phyloP scores from a whole-genome alignment of 441 rosid species.

The Bruguiera hainesii region DNA sequence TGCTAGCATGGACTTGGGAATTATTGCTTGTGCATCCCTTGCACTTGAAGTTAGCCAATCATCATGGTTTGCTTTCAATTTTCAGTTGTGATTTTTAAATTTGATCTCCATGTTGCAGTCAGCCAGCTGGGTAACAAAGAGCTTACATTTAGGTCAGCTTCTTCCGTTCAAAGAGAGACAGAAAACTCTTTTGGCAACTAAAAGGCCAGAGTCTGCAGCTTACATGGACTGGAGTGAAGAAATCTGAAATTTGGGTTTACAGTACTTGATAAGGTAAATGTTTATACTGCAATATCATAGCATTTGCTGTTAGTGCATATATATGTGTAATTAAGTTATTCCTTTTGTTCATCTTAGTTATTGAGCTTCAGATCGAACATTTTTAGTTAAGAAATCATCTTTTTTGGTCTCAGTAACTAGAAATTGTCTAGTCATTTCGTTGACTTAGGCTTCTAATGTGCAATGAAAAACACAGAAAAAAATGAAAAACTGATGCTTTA shows the following conservation, averaged over 20 bases:
- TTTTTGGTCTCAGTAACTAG: too few species aligned
- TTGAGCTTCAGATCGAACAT: too few species aligned
- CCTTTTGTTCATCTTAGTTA: too few species aligned
- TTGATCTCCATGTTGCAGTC: constrained; percentile 33
- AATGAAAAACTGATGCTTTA: too few species aligned
- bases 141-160: constrained; percentile 48
- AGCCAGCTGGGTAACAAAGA: constrained; percentile 50
- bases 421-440: too few species aligned
- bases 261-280: constrained; percentile 11
- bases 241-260: constrained; percentile 28
- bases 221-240: constrained; percentile 45
- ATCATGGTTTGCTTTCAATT: not conserved
- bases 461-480: too few species aligned
- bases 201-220: constrained; percentile 10
- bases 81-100: not conserved
- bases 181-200: constrained; percentile 12
- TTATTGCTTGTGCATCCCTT: not conserved
- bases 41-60: not conserved
- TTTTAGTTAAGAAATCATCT: too few species aligned
- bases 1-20: not conserved
- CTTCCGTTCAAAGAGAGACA: constrained; percentile 28
- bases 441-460: too few species aligned
- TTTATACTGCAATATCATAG: not conserved
- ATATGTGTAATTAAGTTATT: too few species aligned
- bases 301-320: too few species aligned